Conservation (phyloP, 441 rosid genomes). For the Corymbia calophylla region DNA sequence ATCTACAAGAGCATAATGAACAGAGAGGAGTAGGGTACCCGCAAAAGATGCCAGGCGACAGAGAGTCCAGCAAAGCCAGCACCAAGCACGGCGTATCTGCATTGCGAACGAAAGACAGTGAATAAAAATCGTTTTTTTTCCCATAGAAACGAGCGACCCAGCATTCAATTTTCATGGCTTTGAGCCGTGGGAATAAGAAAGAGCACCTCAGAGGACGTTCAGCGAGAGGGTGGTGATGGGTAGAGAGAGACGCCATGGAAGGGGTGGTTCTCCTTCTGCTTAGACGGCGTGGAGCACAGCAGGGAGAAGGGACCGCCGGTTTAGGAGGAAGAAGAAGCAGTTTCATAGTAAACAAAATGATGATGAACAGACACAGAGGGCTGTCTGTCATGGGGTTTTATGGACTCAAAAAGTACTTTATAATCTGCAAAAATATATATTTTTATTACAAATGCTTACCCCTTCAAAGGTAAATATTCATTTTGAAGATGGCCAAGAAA, state of each 20-base stretch:
- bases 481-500: too few relatives aligned
- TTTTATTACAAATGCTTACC: neutral
- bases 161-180: neutral
- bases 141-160: neutral
- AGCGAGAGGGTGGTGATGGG: slow-evolving; percentile 1
- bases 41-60: slow-evolving; percentile 76
- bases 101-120: too few relatives aligned
- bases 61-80: slow-evolving; percentile 97
- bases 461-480: neutral
- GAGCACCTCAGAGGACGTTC: slow-evolving; percentile 25
- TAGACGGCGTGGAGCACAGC: neutral
- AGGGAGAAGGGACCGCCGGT: neutral
- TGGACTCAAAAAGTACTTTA: neutral
- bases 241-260: neutral
- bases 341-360: neutral
- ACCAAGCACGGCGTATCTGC: slow-evolving; percentile 88
- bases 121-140: neutral
- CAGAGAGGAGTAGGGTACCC: slow-evolving; percentile 22
- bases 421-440: neutral
- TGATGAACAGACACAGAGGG: neutral
- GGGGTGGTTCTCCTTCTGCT: neutral
- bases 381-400: neutral
- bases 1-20: neutral
- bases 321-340: neutral
- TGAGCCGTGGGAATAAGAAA: neutral